Evolutionary conservation across 495 filamentous ascomycete genomes (phyloP).

Genomic region (Annulohypoxylon stygium): DNA sequence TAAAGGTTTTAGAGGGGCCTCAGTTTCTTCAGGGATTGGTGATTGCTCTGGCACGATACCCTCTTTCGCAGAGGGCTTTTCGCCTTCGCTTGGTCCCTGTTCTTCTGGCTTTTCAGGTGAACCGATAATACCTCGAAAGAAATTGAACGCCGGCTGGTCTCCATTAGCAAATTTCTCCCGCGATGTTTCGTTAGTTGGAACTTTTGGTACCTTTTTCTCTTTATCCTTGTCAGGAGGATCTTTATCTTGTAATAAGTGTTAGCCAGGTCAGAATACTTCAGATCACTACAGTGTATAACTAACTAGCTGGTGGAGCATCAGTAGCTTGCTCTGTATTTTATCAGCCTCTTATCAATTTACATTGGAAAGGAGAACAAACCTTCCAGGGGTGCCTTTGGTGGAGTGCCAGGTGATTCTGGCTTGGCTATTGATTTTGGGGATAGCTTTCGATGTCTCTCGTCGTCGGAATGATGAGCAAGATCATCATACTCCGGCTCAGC

Average conservation of each 20-base stretch:
- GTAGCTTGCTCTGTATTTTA: background rate
- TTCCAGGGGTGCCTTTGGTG: constrained; percentile 4
- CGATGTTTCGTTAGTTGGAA: constrained; percentile 14
- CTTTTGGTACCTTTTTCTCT: background rate
- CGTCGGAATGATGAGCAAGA: constrained; percentile 29
- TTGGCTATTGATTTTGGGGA: constrained; percentile 27
- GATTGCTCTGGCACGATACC: background rate
- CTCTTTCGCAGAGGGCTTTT: constrained; percentile 16
- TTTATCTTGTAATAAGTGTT: constrained; percentile 23
- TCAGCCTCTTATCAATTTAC: background rate
- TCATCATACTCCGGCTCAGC: constrained; percentile 49
- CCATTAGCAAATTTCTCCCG: constrained; percentile 23
- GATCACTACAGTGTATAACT: background rate
- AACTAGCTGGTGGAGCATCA: constrained; percentile 1
- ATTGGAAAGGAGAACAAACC: constrained; percentile 17
- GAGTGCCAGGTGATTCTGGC: constrained; percentile 4
- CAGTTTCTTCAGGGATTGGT: no score
- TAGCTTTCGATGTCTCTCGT: constrained; percentile 17
- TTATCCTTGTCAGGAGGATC: constrained; percentile 1
- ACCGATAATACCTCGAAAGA: constrained; percentile 30
- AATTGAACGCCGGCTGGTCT: constrained; percentile 26
- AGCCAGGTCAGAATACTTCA: background rate
- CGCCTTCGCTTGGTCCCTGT: background rate
- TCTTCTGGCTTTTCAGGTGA: constrained; percentile 5
- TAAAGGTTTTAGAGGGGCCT: no score